Percentiles rank a stretch among this genome's conserved stretches.
Conservation (phyloP, 768 basidiomycete species). For the Rhizopogon rudus region DNA sequence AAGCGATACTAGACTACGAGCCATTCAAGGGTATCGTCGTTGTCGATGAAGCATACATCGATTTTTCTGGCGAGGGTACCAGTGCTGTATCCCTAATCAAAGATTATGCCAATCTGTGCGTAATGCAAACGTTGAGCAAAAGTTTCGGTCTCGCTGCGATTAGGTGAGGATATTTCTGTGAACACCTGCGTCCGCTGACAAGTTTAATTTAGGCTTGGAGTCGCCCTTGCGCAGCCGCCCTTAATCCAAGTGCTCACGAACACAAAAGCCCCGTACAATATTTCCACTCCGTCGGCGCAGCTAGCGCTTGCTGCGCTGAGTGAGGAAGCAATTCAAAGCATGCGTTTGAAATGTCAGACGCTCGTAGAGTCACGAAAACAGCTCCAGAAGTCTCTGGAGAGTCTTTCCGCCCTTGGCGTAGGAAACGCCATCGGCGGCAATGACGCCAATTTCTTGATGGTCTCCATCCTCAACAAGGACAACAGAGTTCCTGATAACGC, state of each 20-base stretch:
- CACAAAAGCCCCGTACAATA: slow-evolving; percentile 97
- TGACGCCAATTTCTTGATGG: slow-evolving; percentile 87
- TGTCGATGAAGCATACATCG: slow-evolving; percentile 97
- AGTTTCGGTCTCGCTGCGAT: slow-evolving; percentile 95
- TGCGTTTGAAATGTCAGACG: slow-evolving; percentile 59
- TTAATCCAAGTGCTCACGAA: slow-evolving; percentile 89
- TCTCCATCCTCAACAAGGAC: slow-evolving; percentile 59
- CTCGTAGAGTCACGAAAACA: slow-evolving; percentile 53
- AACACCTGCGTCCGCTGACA: not conserved
- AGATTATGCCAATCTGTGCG: slow-evolving; percentile 83
- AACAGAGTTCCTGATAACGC: slow-evolving; percentile 45
- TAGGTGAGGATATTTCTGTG: slow-evolving; percentile 48
- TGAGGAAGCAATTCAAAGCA: slow-evolving; percentile 50
- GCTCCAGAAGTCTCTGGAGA: slow-evolving; percentile 47
- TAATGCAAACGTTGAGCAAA: slow-evolving; percentile 97
- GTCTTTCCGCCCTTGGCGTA: slow-evolving; percentile 47
- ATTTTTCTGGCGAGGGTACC: slow-evolving; percentile 64
- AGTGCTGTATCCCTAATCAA: slow-evolving; percentile 70
- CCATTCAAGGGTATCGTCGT: slow-evolving; percentile 88
- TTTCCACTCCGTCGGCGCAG: slow-evolving; percentile 84
- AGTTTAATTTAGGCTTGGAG: slow-evolving; percentile 59
- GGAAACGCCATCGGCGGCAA: slow-evolving; percentile 73
- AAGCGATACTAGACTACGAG: slow-evolving; percentile 67
- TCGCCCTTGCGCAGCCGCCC: slow-evolving; percentile 85
- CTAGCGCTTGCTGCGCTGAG: slow-evolving; percentile 80